Percentiles rank a stretch among this genome's conserved stretches.
These are phyloP conservation scores for Mycena leptocephala DNA, from an alignment of 768 basidiomycete genomes.

Conservation along the genomic window DNA sequence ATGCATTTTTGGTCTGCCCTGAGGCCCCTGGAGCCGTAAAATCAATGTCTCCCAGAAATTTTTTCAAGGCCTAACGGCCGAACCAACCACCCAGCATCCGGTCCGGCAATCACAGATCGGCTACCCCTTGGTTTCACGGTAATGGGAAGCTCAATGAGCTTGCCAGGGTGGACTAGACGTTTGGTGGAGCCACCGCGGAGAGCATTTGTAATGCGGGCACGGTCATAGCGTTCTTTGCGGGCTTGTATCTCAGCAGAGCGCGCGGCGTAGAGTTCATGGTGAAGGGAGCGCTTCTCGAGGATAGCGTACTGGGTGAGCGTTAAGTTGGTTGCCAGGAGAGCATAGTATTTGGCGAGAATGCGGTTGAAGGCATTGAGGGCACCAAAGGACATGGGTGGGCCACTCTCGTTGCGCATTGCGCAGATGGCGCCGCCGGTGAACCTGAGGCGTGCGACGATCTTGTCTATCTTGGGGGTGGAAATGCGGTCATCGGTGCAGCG, in stretches of 20 bases:
- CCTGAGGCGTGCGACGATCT: neutral
- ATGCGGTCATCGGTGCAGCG: neutral
- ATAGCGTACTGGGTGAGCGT: neutral
- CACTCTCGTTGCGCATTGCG: neutral
- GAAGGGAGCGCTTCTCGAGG: neutral
- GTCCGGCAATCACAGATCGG: too few species aligned
- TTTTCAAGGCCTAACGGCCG: too few species aligned
- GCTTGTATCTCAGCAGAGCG: neutral
- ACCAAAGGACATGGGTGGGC: neutral
- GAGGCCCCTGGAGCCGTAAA: too few species aligned
- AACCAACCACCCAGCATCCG: too few species aligned
- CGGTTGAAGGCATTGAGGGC: neutral
- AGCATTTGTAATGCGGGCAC: too few species aligned
- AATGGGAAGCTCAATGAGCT: neutral
- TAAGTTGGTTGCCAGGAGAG: neutral
- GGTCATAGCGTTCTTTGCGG: neutral
- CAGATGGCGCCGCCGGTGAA: neutral
- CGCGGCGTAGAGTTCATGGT: neutral
- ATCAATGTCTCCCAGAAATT: too few species aligned
- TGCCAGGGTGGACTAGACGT: neutral
- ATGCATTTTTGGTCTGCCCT: too few species aligned
- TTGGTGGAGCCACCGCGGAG: neutral
- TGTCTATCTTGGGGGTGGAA: neutral
- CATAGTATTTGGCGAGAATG: neutral
- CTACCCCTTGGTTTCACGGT: too few species aligned